Conservation (phyloP, 768 basidiomycete species). For the Cyathus striatus region DNA sequence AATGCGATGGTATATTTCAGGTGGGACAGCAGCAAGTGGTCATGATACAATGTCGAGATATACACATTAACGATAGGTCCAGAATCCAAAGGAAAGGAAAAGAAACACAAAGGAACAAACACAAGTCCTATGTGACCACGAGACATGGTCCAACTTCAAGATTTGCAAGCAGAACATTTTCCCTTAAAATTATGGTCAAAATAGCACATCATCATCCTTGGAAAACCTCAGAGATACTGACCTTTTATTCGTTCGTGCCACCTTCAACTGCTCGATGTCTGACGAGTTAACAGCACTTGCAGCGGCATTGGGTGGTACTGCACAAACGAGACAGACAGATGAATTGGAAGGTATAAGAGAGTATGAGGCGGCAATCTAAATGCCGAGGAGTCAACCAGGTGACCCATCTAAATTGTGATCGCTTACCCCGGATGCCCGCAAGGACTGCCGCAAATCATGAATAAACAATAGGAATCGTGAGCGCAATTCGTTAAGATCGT, state of each 20-base stretch:
- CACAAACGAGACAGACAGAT: constrained; percentile 55
- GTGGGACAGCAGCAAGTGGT: no score
- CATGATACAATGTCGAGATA: no score
- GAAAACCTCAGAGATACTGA: constrained; percentile 10
- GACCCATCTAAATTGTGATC: constrained; percentile 4
- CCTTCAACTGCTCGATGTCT: constrained; percentile 39
- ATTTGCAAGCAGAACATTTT: constrained; percentile 46
- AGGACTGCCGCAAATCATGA: constrained; percentile 55
- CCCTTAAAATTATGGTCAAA: constrained; percentile 20
- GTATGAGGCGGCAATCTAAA: constrained; percentile 59
- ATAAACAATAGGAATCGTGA: constrained; percentile 59
- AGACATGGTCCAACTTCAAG: constrained; percentile 48
- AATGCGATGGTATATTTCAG: no score
- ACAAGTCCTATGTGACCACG: constrained; percentile 42
- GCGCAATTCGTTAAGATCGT: constrained; percentile 64
- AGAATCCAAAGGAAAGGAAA: no score
- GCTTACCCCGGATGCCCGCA: constrained; percentile 58
- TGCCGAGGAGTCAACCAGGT: constrained; percentile 1
- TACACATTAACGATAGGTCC: no score
- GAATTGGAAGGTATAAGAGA: constrained; percentile 57
- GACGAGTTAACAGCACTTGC: constrained; percentile 26
- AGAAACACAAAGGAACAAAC: constrained; percentile 2
- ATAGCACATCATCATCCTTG: no score
- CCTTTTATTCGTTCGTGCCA: constrained; percentile 36
- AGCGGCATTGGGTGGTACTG: constrained; percentile 37